Percentiles rank a stretch among this genome's conserved stretches.
Evolutionary conservation across 345 rosid genomes (phyloP).

Genomic region (Bruguiera sexangula): DNA sequence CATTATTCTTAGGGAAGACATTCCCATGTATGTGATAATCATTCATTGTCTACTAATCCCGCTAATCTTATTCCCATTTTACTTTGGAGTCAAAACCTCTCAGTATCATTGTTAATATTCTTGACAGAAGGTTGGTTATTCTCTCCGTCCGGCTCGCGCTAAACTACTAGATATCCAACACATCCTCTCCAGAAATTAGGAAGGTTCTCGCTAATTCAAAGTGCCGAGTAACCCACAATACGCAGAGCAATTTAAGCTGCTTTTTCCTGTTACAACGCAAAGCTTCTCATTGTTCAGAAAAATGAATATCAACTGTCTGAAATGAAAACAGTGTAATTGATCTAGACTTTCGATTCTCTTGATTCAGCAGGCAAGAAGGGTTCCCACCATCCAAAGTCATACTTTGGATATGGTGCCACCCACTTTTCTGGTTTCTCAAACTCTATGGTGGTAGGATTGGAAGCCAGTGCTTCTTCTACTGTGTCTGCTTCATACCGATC

Average conservation of each 20-base stretch:
- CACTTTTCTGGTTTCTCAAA: conserved; percentile 82
- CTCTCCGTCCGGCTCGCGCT: no score
- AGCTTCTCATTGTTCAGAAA: background rate
- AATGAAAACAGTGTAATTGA: conserved; percentile 7
- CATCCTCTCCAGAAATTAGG: background rate
- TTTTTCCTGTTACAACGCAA: background rate
- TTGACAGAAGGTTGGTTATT: no score
- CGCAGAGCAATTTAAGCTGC: background rate
- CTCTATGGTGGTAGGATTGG: conserved; percentile 56
- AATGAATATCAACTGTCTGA: background rate
- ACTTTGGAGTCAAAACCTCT: no score
- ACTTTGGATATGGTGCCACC: conserved; percentile 93
- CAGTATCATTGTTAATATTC: no score
- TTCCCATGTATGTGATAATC: no score
- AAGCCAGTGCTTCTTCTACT: conserved; percentile 77
- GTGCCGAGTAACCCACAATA: background rate
- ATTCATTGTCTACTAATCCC: no score
- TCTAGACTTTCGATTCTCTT: conserved; percentile 51
- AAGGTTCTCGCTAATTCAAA: background rate
- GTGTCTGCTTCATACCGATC: conserved; percentile 64
- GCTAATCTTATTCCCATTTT: no score
- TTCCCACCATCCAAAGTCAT: conserved; percentile 94
- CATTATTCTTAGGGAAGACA: no score
- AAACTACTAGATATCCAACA: background rate
- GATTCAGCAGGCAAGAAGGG: conserved; percentile 60